Evolutionary conservation across 208 protist species (phyloP), one percentile per base, ranked within the genome.

Genomic region (Porcisia hertigi): DNA sequence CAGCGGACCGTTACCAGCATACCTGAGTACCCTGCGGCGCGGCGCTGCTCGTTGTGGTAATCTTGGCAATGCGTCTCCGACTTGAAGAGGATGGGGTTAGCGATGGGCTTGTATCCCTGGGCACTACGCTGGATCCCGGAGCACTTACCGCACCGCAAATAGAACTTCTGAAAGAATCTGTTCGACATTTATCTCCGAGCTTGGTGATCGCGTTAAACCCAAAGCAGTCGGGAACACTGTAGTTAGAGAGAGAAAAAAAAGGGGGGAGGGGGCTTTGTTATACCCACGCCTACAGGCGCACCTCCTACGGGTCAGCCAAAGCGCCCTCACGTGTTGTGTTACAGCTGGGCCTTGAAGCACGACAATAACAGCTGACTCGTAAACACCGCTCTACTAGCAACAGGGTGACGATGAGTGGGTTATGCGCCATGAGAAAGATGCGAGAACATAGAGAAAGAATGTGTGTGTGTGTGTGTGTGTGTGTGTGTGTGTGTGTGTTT

Each of bases 61-160:
- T 86, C 93, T n/a, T 89, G 83, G 57, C 88, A 95, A 62, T 97
- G 93, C 25, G 80, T 86, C 62, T 97, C 90, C 2, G 91, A 90
- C 66, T 95, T 87, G 80, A 97, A 97, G 52, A 95, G 83, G 67
- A 95, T 95, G 43, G 93, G 93, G 71, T 97, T 95, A 2, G 91
- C 85, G 72, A 97, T 94, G 7, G 93, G 90, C 63, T 74, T 75
- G 85, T 97, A 97, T 39, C 93, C 93, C 39, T 90, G 81, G 20
- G 91, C 91, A 36, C 73, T 62, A 39, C 90, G 88, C 84, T 95
- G 88, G 52, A 93, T 85, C 5, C 83, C 83, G 2, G 78, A 54
- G 71, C 93, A 97, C 45, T 86, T 72, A 30, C 87, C 93, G 71
- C 93, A 97, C 6, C 83, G 86, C 39, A 95, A 69, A 69, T 88